phyloP scores from a whole-genome alignment of 352 stramenopile species.

The Aphanomyces stellatus region DNA sequence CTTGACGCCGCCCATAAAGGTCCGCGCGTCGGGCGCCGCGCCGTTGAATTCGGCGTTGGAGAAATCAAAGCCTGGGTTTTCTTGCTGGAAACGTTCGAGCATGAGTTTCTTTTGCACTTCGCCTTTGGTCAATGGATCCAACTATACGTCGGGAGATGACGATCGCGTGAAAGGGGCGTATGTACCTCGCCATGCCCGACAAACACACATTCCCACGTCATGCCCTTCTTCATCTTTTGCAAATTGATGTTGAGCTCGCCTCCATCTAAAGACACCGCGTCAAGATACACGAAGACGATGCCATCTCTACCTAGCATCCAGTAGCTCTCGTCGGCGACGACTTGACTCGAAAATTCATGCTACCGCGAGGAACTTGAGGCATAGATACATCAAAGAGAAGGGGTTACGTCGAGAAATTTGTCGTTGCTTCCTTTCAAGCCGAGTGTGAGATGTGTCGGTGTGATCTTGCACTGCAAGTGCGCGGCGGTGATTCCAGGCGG shows the following conservation, averaged over 20 bases:
- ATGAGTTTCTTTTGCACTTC: conserved; percentile 95
- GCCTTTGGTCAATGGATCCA: conserved; percentile 88
- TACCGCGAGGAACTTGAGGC: conserved; percentile 19
- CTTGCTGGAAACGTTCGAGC: conserved; percentile 97
- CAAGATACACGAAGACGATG: too few species aligned
- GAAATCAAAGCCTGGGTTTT: conserved; percentile 99
- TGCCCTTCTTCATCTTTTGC: conserved; percentile 94
- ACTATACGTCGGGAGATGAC: too few species aligned
- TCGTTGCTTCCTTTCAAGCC: conserved; percentile 80
- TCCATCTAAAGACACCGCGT: too few species aligned
- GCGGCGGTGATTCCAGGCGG: conserved; percentile 73
- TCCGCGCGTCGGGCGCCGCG: conserved; percentile 89
- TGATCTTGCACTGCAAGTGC: conserved; percentile 86
- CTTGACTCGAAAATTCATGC: conserved; percentile 87
- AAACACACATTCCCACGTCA: conserved; percentile 91
- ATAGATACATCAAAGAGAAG: background rate
- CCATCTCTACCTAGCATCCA: conserved; percentile 94
- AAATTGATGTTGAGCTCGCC: conserved; percentile 89
- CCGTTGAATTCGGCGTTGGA: conserved; percentile 96
- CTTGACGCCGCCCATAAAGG: conserved; percentile 95
- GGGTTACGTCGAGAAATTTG: conserved; percentile 88
- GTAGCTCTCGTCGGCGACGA: conserved; percentile 92
- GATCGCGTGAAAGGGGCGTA: too few species aligned
- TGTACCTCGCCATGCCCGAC: conserved; percentile 75
- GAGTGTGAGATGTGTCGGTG: conserved; percentile 78